These are phyloP conservation scores for Plantago ovata DNA, from an alignment of 257 asterid genomes.

Conservation along the genomic window DNA sequence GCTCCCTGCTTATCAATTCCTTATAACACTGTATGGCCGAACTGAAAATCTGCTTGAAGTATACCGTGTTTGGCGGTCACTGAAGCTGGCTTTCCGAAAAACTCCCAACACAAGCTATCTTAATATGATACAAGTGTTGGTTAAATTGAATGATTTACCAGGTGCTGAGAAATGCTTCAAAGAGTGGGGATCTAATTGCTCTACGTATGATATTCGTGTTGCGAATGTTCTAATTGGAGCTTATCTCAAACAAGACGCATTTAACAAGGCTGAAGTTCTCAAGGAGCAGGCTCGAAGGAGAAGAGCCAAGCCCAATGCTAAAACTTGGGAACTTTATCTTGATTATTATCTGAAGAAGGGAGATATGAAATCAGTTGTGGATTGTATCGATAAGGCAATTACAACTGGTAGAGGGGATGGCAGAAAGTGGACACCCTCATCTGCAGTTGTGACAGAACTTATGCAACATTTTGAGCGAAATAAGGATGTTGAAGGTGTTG, in stretches of 20 bases:
- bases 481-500: conserved; percentile 73
- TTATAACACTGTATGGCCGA: conserved; percentile 79
- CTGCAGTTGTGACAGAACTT: conserved; percentile 37
- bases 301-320: conserved; percentile 69
- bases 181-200: conserved; percentile 63
- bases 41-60: conserved; percentile 80
- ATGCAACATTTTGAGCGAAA: conserved; percentile 60
- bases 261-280: conserved; percentile 64
- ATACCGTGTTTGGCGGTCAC: conserved; percentile 86
- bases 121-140: conserved; percentile 82
- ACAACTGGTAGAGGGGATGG: conserved; percentile 62
- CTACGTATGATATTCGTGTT: conserved; percentile 68
- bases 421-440: conserved; percentile 57
- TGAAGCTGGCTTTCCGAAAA: conserved; percentile 78
- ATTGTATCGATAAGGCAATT: conserved; percentile 55
- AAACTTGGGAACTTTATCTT: conserved; percentile 82
- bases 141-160: conserved; percentile 74
- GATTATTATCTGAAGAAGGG: conserved; percentile 61
- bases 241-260: conserved; percentile 51
- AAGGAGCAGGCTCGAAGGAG: conserved; percentile 52
- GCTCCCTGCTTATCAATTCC: conserved; percentile 66
- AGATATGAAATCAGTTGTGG: conserved; percentile 48
- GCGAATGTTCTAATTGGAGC: conserved; percentile 76
- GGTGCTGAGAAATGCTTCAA: conserved; percentile 92
- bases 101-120: conserved; percentile 80